phyloP scores from a whole-genome alignment of 1,139 yeast genomes.

The Blastobotrys raffinosifermentans region DNA sequence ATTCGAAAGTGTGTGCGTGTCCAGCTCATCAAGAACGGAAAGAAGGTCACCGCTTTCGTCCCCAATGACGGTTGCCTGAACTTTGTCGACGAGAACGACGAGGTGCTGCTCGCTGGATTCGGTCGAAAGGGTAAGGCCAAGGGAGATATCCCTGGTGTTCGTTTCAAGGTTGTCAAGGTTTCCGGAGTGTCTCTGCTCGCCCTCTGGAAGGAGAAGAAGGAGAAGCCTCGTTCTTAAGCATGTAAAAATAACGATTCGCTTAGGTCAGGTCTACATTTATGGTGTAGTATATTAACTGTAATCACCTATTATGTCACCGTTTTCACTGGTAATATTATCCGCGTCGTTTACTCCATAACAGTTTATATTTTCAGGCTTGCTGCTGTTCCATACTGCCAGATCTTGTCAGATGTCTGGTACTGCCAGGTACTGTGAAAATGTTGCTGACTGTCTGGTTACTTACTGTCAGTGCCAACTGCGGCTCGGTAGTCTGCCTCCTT shows the following conservation, averaged over 20 bases:
- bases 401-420: too few relatives aligned
- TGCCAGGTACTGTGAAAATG: too few relatives aligned
- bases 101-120: constrained; percentile 99
- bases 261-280: too few relatives aligned
- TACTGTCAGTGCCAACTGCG: too few relatives aligned
- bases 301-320: too few relatives aligned
- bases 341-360: too few relatives aligned
- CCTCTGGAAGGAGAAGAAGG: constrained; percentile 99
- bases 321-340: too few relatives aligned
- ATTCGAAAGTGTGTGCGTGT: constrained; percentile 99
- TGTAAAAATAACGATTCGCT: constrained; percentile 2
- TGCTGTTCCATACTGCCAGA: too few relatives aligned
- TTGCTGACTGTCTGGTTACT: too few relatives aligned
- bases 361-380: too few relatives aligned
- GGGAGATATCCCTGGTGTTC: constrained; percentile 99
- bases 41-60: constrained; percentile 99
- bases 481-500: too few relatives aligned
- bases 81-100: constrained; percentile 99
- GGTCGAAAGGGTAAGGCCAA: constrained; percentile 99
- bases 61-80: constrained; percentile 99
- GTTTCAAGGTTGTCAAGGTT: constrained; percentile 99
- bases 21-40: constrained; percentile 99
- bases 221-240: constrained; percentile 97
- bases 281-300: too few relatives aligned
- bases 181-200: constrained; percentile 99